Conservation (phyloP, 176 grass and related monocot species). For the Aegilops longissima region DNA sequence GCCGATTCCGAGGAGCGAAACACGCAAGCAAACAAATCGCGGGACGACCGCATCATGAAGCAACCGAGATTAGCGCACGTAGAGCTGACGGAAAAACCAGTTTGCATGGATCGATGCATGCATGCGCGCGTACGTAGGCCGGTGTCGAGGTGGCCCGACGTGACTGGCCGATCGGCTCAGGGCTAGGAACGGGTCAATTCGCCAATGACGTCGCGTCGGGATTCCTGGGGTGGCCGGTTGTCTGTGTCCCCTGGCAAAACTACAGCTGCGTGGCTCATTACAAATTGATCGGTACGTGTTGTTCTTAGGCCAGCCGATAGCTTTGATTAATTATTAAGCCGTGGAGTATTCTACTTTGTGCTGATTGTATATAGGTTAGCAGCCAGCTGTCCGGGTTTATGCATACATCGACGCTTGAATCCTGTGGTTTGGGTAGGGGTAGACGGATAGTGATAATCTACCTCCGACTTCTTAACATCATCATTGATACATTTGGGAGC, state of each 20-base stretch:
- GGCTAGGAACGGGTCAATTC: not conserved
- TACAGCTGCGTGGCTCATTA: not conserved
- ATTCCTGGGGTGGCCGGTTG: conserved; percentile 23
- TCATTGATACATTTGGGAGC: too few relatives aligned
- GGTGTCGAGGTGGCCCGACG: too few relatives aligned
- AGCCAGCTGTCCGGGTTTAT: not conserved
- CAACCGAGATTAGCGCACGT: not conserved
- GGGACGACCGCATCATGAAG: too few relatives aligned
- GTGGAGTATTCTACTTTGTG: too few relatives aligned
- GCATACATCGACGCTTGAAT: not conserved
- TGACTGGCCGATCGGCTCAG: not conserved
- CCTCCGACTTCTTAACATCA: not conserved
- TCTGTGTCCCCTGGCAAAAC: not conserved
- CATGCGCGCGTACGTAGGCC: not conserved
- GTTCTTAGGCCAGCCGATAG: not conserved
- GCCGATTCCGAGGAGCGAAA: conserved; percentile 23
- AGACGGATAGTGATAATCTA: too few relatives aligned
- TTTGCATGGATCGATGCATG: not conserved
- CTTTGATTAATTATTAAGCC: too few relatives aligned
- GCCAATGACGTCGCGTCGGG: conserved; percentile 1
- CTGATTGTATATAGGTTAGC: not conserved
- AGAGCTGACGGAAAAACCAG: not conserved
- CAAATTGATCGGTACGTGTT: not conserved
- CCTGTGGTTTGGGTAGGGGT: not conserved
- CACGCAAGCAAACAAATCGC: not conserved